These are phyloP conservation scores for Immersiella caudata DNA, from an alignment of 495 filamentous ascomycete genomes.

Conservation along the genomic window DNA sequence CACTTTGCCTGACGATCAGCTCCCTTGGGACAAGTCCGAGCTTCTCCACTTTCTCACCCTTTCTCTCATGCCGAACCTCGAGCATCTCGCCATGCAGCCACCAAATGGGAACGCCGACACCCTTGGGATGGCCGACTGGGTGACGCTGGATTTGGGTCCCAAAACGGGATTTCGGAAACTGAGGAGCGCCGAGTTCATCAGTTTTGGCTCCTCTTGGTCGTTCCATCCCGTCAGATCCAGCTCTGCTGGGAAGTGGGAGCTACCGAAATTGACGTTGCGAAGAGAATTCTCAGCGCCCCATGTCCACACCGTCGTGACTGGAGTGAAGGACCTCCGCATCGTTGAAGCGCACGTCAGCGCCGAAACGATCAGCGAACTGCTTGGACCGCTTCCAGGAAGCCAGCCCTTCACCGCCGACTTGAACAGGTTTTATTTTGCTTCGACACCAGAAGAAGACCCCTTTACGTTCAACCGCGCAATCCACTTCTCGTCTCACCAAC, in stretches of 20 bases:
- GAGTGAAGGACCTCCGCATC: neutral
- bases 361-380: neutral
- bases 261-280: neutral
- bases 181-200: neutral
- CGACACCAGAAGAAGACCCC: neutral
- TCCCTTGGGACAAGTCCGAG: neutral
- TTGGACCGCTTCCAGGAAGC: neutral
- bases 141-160: neutral
- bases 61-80: neutral
- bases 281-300: neutral
- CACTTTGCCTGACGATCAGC: neutral
- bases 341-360: neutral
- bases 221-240: neutral
- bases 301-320: neutral
- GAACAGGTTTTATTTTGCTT: neutral
- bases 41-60: neutral
- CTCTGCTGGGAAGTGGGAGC: neutral
- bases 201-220: neutral
- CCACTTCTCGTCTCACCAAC: neutral
- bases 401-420: neutral
- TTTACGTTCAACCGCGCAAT: neutral
- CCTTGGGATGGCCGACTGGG: neutral
- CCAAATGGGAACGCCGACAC: neutral
- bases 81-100: neutral
- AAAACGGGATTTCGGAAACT: neutral